Base-by-base conservation (phyloP, 345 rosid species). In the Salix udensis region DNA sequence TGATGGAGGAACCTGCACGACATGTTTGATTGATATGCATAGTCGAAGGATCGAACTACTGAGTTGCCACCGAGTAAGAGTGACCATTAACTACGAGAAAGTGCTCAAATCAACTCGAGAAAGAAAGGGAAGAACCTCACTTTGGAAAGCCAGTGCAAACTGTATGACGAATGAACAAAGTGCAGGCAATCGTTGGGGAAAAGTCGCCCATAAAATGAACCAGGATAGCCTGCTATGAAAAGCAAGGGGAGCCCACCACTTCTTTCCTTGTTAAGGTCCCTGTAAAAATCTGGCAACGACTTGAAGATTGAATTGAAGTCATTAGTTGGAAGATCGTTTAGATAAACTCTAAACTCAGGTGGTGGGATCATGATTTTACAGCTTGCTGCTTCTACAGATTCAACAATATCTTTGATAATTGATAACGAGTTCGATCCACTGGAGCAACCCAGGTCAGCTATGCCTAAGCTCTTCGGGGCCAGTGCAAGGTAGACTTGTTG, bases 141-240 rank as follows among this genome's bases (percentile, higher is more conserved):
- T 95, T 86, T 89, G 34, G 98, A 95, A 16, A 95, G 89, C 98
- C 98, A 95, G 90, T 95, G 97, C 79, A 92, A 81, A 70, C 97
- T 90, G 82, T 86, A 80, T 70, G 94, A 90, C 9, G 97, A 87
- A 52, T 90, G 80, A 61, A 90, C 84, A 71, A 95, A 91, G 87
- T 95, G 97, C 77, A 95, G 68, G 74, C 80, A 83, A 18, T 85
- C 84, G 79, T 76, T 72, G 23, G 97, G 97, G 78, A 95, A 91
- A 66, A 92, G 81, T 67, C 97, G 88, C 73, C 90, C 92, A 78
- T 95, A 95, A 81, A 95, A 95, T 5, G 98, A 91, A 46, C 97
- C 97, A 62, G 98, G 93, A 70, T 78, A 88, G 26, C 84, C 93
- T 69, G 87, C 83, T 24, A 89, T 83, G 81, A 82, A 89, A 76